Conservation (phyloP, 257 asterid species). For the Cordia subcordata region DNA sequence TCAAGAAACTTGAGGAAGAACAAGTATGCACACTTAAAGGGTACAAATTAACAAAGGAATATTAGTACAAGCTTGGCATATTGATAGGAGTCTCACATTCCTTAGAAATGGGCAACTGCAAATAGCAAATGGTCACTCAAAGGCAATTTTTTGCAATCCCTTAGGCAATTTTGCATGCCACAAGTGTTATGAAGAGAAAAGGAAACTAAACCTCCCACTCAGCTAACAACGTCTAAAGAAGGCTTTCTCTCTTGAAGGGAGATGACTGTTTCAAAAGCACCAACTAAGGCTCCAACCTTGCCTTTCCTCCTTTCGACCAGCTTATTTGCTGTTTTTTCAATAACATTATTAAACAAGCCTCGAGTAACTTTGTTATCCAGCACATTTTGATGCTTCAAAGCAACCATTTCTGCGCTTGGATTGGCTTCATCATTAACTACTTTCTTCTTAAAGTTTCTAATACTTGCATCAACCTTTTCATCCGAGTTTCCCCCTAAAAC, state of each 20-base stretch:
- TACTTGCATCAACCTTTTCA: constrained; percentile 29
- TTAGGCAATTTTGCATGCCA: too few relatives aligned
- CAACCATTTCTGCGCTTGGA: constrained; percentile 32
- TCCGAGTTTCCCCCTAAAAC: constrained; percentile 29
- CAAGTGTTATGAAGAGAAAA: constrained; percentile 1
- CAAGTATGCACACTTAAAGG: too few relatives aligned
- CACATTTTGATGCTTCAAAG: constrained; percentile 60
- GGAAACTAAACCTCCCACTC: constrained; percentile 13
- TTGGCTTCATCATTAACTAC: constrained; percentile 20
- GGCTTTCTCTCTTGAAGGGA: constrained; percentile 72
- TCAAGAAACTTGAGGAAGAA: too few relatives aligned
- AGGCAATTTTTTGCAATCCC: too few relatives aligned
- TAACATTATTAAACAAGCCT: constrained; percentile 65
- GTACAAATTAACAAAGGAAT: too few relatives aligned
- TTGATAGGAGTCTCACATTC: too few relatives aligned
- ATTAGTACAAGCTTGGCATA: too few relatives aligned
- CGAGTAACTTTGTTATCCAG: constrained; percentile 68
- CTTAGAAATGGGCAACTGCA: too few relatives aligned
- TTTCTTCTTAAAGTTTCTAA: constrained; percentile 35
- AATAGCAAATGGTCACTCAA: too few relatives aligned
- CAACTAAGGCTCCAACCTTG: constrained; percentile 87
- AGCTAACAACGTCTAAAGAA: constrained; percentile 17
- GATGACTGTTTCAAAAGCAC: constrained; percentile 87
- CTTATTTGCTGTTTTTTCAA: constrained; percentile 84
- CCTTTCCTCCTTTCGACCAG: constrained; percentile 79